phyloP scores from a whole-genome alignment of 768 basidiomycete species.

The Russula compacta region DNA sequence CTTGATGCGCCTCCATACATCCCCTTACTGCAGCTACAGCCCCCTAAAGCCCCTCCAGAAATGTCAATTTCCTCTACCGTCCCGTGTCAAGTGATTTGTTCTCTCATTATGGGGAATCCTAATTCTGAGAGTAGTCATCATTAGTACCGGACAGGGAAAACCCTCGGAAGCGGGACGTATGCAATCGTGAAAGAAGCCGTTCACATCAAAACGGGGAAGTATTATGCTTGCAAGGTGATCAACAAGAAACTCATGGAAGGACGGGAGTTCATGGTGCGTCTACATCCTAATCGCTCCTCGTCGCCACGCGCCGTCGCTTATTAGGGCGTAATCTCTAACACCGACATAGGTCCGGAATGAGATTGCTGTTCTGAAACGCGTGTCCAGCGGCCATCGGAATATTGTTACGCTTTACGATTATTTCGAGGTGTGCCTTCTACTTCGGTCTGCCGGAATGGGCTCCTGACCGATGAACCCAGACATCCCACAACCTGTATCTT shows the following conservation, averaged over 20 bases:
- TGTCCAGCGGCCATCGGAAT: conserved; percentile 84
- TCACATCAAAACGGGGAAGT: conserved; percentile 85
- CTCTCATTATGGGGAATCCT: neutral
- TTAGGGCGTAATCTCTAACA: conserved; percentile 11
- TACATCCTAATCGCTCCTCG: neutral
- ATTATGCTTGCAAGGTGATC: conserved; percentile 99
- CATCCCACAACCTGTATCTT: conserved; percentile 87
- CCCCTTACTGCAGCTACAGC: neutral
- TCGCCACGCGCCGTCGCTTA: neutral
- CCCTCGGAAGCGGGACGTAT: conserved; percentile 86
- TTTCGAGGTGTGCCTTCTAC: conserved; percentile 60
- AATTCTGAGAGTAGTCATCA: neutral
- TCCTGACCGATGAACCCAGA: conserved; percentile 35
- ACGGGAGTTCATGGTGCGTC: conserved; percentile 87
- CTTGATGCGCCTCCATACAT: neutral
- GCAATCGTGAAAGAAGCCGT: conserved; percentile 94
- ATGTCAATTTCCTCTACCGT: conserved; percentile 34
- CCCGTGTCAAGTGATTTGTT: conserved; percentile 35
- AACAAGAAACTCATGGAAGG: conserved; percentile 99
- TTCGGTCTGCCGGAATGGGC: neutral
- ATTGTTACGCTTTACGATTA: conserved; percentile 94
- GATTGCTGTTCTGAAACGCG: conserved; percentile 87
- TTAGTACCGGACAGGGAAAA: conserved; percentile 85
- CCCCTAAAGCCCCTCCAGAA: neutral
- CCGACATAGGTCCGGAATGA: conserved; percentile 80